Base-by-base conservation (phyloP, 2,329 filamentous ascomycete species). In the Xylariaceae sp. region DNA sequence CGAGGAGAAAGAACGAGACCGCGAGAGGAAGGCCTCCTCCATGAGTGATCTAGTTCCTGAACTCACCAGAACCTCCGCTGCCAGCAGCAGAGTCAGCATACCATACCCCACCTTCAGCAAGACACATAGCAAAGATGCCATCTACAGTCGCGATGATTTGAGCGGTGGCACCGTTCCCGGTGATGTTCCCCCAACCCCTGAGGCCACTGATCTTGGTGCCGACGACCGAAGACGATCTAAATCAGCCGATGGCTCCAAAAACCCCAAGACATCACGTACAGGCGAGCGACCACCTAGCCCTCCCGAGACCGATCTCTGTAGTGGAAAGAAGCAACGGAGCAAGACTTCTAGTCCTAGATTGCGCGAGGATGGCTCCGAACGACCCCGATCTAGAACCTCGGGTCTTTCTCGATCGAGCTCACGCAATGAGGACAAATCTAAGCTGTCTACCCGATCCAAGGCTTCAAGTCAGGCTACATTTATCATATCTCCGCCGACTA, bases 91-190 rank as follows among this genome's bases (percentile, higher is more conserved):
- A 42, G 52, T 63, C 47, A 64, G 59, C 53, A 42, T 65, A 42
- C 62, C 62, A 16, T 65, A 65, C 40, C 63, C 63, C 21, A 53
- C 37, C 40, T 65, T 65, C 50, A 64, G 59, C 68, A 96, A 94
- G 68, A 86, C 86, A 11, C 88, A 95, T 66, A 94, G 89, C 73
- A 93, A 90, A 66, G 92, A 96, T 69, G 80, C 82, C 36, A 80
- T 95, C 43, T 76, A 80, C 53, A 83, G 80, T 61, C 73, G 72
- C 42, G 78, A 83, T 37, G 74, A 79, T 42, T 55, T 78, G 33
- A 51, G 33, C 14, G 32, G 39, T 63, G 67, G 20, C 54, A 56
- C 33, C 43, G 49, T 50, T 47, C 37, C 58, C 52, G 38, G 54
- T 49, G 74, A 80, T 44, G n/a, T n/a, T n/a, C 76, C 76, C 1